phyloP scores from a whole-genome alignment of 2,329 filamentous ascomycete species.

The Talaromyces albobiverticillius region DNA sequence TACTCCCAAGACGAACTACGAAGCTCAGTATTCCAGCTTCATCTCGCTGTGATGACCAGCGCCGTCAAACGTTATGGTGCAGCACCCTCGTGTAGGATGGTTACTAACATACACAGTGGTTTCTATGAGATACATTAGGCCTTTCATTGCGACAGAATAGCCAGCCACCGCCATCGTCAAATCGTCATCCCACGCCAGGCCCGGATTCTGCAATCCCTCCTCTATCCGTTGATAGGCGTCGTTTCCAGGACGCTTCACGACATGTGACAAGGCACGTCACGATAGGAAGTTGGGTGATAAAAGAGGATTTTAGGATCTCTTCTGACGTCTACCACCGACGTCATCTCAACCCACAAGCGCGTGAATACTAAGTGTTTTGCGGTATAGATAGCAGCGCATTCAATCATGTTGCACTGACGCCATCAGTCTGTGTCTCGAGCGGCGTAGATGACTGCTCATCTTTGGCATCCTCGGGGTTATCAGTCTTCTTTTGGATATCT shows the following conservation, averaged over 20 bases:
- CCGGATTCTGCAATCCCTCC: neutral
- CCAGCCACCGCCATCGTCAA: neutral
- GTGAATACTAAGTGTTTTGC: neutral
- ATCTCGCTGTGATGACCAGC: neutral
- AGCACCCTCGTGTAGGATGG: neutral
- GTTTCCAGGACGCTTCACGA: neutral
- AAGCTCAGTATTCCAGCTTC: no score
- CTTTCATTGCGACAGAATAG: neutral
- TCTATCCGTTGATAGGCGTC: neutral
- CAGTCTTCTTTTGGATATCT: slow-evolving; percentile 22
- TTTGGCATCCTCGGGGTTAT: slow-evolving; percentile 1
- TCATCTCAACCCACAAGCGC: neutral
- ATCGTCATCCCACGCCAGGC: neutral
- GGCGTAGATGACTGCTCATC: slow-evolving; percentile 2
- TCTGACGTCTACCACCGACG: no score
- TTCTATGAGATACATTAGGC: neutral
- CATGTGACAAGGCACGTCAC: neutral
- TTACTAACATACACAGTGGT: neutral
- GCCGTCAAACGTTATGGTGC: neutral
- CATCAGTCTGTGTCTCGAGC: neutral
- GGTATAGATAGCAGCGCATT: neutral
- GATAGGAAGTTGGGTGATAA: neutral
- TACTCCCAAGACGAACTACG: no score
- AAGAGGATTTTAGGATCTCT: neutral
- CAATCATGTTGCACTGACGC: neutral